Base-by-base conservation (phyloP, 352 stramenopile species). In the Globisporangium canariense region DNA sequence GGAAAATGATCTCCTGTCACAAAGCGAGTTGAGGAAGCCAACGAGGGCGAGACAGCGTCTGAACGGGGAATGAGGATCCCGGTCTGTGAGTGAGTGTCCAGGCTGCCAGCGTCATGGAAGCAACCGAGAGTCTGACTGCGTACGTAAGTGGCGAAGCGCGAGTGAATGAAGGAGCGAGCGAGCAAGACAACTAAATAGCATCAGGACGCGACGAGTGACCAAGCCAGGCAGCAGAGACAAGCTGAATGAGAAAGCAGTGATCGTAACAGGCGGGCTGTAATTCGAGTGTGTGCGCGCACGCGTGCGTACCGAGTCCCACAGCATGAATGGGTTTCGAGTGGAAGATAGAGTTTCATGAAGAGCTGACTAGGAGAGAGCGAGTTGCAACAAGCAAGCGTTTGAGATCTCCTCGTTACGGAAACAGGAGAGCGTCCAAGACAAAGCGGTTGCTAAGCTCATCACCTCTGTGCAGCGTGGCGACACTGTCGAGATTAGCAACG, bases 1-100 rank as follows among this genome's bases (percentile, higher is more conserved):
- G 25, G 25, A 36, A 25, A 34, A 10, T 38, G 25, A n/a, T 55
- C 49, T 36, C 49, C 25, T 22, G 49, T 13, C 25, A 55, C 49
- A 55, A 43, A 53, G 47, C n/a, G 49, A 55, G 25, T 55, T 10
- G 49, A 55, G 49, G 25, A 55, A 55, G 49, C 49, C 49, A 55
- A 38, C 38, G 25, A 28, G 13, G 49, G 49, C 49, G 28, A 55
- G 25, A 55, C 22, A 36, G 49, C 49, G 49, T 55, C 49, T 38
- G 25, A 4, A 55, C 14, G 49, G 22, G 14, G 49, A 55, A 36
- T 38, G n/a, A 32, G 18, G n/a, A 0, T 25, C 49, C 49, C 14
- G 8, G 47, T 22, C 49, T 55, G 22, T 55, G 49, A 36, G 22
- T 20, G 32, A 36, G 32, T 36, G n/a, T 32, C 5, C 13, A 55